Evolutionary conservation across 2,329 filamentous ascomycete species (phyloP), one percentile per base, ranked within the genome.

Genomic region (Teratosphaeria viscida): DNA sequence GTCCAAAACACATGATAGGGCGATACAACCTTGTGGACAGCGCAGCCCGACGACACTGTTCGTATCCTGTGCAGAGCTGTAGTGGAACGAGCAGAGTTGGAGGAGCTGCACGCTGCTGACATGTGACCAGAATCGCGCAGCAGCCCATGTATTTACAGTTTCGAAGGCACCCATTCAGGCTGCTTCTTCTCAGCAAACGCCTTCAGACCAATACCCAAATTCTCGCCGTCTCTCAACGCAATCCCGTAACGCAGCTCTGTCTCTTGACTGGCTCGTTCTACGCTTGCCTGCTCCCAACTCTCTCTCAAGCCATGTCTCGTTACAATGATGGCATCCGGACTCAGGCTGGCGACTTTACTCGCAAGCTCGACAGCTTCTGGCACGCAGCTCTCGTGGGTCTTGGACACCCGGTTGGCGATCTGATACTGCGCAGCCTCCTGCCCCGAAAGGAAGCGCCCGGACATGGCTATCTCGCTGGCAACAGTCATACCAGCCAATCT

Each of bases 131-230:
- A 8, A n/a, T 16, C 43, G 43, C 37, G 12, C 37, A 39, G 37
- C 37, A 39, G 37, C 37, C 14, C 19, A 23, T 19, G 43, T 49
- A 49, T 49, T 23, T 59, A 60, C 55, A 74, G 61, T 61, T 72
- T 74, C 19, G 70, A 64, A 12, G 83, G 77, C 67, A 77, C 81
- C 87, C 88, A 92, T 43, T 77, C 77, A 1, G 88, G 83, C 74
- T 82, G 81, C 68, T 87, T 79, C 79, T 85, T 90, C 79, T 91
- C 87, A 19, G 88, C 85, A 76, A 92, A 92, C 61, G 87, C 88
- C 73, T 72, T 77, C 23, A 92, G 77, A 0, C 89, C 89, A 74
- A 92, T 88, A 59, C 80, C 82, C 74, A 90, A 85, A 72, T 92
- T 92, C 65, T 88, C 85, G 0, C 84, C 87, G 2, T 77, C 79